These are phyloP conservation scores for Yamadazyma akitaensis DNA, from an alignment of 805 yeast species.

Conservation along the genomic window DNA sequence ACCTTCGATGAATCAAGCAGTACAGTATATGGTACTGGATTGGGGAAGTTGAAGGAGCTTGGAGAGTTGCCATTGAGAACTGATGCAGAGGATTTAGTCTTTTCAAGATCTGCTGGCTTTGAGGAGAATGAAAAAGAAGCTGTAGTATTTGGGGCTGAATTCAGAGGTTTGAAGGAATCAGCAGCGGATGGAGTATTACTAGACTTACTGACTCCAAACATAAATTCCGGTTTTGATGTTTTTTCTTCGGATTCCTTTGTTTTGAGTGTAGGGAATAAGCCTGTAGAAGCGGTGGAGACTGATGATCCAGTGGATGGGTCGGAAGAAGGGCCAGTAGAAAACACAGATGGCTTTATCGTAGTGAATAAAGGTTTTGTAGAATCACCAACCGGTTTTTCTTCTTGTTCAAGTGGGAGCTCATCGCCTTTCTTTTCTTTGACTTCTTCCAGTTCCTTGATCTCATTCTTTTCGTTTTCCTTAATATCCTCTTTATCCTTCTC, in stretches of 20 bases:
- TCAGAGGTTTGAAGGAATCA: not conserved
- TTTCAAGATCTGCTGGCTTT: not conserved
- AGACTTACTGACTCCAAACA: not conserved
- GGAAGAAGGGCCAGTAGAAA: not conserved
- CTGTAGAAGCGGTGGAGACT: not conserved
- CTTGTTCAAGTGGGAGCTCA: not conserved
- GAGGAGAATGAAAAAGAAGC: not conserved
- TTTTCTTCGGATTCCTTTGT: not conserved
- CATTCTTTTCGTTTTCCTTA: not conserved
- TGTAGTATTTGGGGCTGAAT: not conserved
- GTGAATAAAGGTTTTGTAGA: not conserved
- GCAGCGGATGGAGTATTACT: not conserved
- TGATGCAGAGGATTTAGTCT: not conserved
- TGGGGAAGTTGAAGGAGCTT: slow-evolving; percentile 21
- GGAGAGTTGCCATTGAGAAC: not conserved
- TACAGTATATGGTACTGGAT: slow-evolving; percentile 15
- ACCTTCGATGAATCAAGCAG: slow-evolving; percentile 23
- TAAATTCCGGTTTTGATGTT: not conserved
- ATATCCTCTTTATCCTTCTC: not conserved
- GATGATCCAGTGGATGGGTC: not conserved
- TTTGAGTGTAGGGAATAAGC: not conserved
- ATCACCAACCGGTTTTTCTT: not conserved
- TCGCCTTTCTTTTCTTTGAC: not conserved
- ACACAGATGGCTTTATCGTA: not conserved
- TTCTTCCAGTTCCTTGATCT: not conserved